These are phyloP conservation scores for Bretschneidera sinensis DNA, from an alignment of 345 rosid species.

Conservation along the genomic window DNA sequence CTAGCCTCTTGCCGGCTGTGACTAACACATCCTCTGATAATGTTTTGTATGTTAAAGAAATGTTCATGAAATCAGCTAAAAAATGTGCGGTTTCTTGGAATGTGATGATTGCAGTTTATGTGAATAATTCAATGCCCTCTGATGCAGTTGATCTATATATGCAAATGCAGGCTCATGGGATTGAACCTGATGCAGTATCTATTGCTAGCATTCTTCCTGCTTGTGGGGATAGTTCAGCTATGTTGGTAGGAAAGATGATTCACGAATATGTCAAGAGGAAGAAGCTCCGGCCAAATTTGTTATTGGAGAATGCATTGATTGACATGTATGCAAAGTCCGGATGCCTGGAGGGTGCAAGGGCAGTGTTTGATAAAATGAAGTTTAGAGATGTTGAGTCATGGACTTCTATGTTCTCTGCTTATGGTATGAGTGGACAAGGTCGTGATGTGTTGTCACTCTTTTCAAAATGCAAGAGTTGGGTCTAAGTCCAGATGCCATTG, in stretches of 20 bases:
- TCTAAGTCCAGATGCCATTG: conserved; percentile 59
- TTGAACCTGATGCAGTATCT: conserved; percentile 60
- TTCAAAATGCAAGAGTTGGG: conserved; percentile 51
- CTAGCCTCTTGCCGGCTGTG: conserved; percentile 67
- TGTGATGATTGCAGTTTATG: conserved; percentile 66
- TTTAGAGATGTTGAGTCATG: conserved; percentile 62
- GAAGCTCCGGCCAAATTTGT: conserved; percentile 54
- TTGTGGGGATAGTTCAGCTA: conserved; percentile 66
- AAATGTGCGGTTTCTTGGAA: conserved; percentile 65
- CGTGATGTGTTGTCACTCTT: conserved; percentile 52
- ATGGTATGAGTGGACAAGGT: conserved; percentile 63
- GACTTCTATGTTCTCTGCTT: conserved; percentile 81
- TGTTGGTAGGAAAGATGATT: conserved; percentile 46
- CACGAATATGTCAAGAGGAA: conserved; percentile 41
- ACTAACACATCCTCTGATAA: conserved; percentile 45
- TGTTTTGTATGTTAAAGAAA: conserved; percentile 47
- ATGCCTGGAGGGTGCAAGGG: conserved; percentile 45
- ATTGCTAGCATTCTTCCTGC: conserved; percentile 70
- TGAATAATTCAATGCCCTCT: conserved; percentile 52
- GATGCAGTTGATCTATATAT: conserved; percentile 56
- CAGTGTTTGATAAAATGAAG: conserved; percentile 55
- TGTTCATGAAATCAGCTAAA: conserved; percentile 44
- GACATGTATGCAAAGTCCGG: conserved; percentile 80
- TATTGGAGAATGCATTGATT: conserved; percentile 65
- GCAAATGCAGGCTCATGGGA: conserved; percentile 43